Percentiles rank a stretch among this genome's conserved stretches.
Conservation (phyloP, 2,329 filamentous ascomycete genomes). For the Gnomoniopsis smithogilvyi region DNA sequence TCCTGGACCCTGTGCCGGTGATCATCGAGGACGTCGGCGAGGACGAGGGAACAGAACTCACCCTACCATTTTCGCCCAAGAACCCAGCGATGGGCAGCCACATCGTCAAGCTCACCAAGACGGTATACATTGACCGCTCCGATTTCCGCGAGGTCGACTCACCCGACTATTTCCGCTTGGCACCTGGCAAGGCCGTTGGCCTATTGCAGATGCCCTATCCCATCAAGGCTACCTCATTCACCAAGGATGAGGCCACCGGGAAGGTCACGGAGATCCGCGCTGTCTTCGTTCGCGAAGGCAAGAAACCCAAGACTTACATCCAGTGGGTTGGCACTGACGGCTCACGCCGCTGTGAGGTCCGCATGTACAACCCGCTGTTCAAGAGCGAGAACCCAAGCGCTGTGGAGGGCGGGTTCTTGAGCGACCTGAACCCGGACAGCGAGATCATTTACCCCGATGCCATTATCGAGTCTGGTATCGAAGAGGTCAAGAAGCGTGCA, state of each 20-base stretch:
- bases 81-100: conserved; percentile 30
- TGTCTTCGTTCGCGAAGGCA: conserved; percentile 20
- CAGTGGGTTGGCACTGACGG: conserved; percentile 54
- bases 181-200: conserved; percentile 65
- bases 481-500: conserved; percentile 68
- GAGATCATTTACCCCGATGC: conserved; percentile 77
- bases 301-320: conserved; percentile 46
- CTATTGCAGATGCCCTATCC: conserved; percentile 63
- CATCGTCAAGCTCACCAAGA: conserved; percentile 52
- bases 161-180: conserved; percentile 67
- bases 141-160: conserved; percentile 68
- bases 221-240: conserved; percentile 60
- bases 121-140: conserved; percentile 65
- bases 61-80: conserved; percentile 61
- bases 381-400: conserved; percentile 79
- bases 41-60: conserved; percentile 57
- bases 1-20: conserved; percentile 81
- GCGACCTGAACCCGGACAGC: conserved; percentile 80
- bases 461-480: conserved; percentile 78
- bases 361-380: conserved; percentile 17
- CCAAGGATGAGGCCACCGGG: conserved; percentile 55
- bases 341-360: conserved; percentile 16
- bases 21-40: conserved; percentile 76
- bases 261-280: conserved; percentile 28
- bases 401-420: conserved; percentile 75